Conservation (phyloP, 495 filamentous ascomycete genomes). For the Aspergillus leporis region DNA sequence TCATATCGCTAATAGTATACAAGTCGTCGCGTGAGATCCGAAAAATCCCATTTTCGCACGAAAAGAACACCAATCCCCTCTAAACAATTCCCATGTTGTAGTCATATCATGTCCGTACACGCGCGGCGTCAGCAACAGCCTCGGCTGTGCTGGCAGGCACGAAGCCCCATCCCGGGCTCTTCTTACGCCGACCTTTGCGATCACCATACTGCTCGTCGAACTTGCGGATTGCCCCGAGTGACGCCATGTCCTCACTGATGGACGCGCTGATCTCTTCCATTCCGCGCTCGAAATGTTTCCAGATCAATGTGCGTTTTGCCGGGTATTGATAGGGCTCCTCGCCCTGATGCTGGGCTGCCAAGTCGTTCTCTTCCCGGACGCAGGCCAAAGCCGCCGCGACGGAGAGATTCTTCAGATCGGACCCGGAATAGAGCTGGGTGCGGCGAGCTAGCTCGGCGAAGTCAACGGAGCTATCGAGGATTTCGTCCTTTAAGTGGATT, state of each 20-base stretch:
- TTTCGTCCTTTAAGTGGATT: conserved; percentile 82
- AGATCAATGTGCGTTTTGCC: conserved; percentile 63
- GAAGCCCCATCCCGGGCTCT: conserved; percentile 49
- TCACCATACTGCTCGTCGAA: conserved; percentile 97
- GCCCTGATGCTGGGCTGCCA: conserved; percentile 52
- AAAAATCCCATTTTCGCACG: conserved; percentile 7
- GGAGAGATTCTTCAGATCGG: conserved; percentile 89
- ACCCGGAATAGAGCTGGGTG: conserved; percentile 94
- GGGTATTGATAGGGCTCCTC: conserved; percentile 59
- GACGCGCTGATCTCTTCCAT: conserved; percentile 89
- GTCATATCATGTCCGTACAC: conserved; percentile 40
- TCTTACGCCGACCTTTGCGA: conserved; percentile 70
- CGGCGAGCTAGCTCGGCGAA: conserved; percentile 67
- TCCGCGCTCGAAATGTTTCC: conserved; percentile 78
- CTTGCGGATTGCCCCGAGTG: conserved; percentile 80
- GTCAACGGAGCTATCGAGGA: conserved; percentile 66
- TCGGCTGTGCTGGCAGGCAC: conserved; percentile 28
- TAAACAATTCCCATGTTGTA: conserved; percentile 8
- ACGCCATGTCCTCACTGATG: conserved; percentile 93
- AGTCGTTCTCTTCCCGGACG: conserved; percentile 78
- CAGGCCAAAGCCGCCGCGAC: conserved; percentile 89
- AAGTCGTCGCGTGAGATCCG: conserved; percentile 17
- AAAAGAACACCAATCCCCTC: conserved; percentile 6
- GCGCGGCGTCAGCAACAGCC: conserved; percentile 32
- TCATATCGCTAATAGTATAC: conserved; percentile 24